Evolutionary conservation across 306 rosid species (phyloP).

Genomic region (Lithocarpus polystachyus): DNA sequence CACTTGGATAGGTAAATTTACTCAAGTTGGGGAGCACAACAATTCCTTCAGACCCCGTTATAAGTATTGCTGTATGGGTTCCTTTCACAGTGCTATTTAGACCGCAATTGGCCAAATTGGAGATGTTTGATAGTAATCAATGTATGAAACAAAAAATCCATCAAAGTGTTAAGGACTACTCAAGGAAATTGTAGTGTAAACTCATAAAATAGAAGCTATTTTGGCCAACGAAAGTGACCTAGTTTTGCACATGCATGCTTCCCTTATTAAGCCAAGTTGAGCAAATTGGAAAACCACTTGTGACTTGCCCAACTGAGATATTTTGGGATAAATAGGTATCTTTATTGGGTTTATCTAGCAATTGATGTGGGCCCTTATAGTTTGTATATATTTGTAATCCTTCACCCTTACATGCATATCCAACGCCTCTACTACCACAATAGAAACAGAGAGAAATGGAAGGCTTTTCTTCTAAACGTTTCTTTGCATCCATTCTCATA

Average conservation of each 20-base stretch:
- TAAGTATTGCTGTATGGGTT: no score
- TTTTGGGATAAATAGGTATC: not conserved
- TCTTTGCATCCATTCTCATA: constrained; percentile 21
- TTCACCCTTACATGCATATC: not conserved
- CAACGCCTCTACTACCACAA: constrained; percentile 7
- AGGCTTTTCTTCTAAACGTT: constrained; percentile 17
- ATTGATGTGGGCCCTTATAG: not conserved
- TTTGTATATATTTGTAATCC: not conserved
- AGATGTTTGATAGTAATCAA: not conserved
- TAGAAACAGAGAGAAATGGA: constrained; percentile 22
- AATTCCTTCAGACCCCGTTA: no score
- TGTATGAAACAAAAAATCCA: not conserved
- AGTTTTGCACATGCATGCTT: not conserved
- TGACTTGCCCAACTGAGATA: not conserved
- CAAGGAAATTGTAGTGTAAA: no score
- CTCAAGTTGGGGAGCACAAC: no score
- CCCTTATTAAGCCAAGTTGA: not conserved
- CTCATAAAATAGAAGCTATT: no score
- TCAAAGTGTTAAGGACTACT: not conserved
- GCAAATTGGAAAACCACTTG: not conserved
- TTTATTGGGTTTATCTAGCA: not conserved
- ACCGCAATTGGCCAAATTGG: not conserved
- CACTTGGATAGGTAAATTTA: no score
- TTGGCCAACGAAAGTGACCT: not conserved
- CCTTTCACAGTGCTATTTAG: no score